Evolutionary conservation across 2,329 filamentous ascomycete species (phyloP).

Genomic region (Diaporthe ilicicola): DNA sequence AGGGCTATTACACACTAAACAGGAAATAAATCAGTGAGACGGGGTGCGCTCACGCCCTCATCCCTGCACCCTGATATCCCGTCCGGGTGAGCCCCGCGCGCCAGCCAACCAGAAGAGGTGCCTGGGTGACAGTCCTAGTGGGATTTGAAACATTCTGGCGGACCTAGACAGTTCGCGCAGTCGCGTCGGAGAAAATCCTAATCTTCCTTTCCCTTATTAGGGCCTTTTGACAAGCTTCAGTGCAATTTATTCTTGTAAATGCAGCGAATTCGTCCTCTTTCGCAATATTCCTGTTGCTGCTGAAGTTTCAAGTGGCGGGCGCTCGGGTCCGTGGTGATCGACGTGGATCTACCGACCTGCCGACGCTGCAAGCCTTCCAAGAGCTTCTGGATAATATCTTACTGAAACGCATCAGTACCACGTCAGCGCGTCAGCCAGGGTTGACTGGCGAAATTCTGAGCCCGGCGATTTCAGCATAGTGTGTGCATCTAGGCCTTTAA

Average conservation of each 20-base stretch:
- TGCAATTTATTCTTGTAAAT: not conserved
- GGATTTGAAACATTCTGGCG: not conserved
- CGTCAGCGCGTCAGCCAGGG: not conserved
- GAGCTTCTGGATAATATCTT: not conserved
- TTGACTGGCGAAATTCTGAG: not conserved
- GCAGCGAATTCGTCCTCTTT: not conserved
- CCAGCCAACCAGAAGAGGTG: conserved; percentile 6
- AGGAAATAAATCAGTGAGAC: not conserved
- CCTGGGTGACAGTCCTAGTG: not conserved
- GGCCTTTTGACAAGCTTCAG: not conserved
- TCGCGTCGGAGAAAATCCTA: conserved; percentile 19
- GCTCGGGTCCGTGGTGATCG: not conserved
- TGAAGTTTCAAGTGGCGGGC: not conserved
- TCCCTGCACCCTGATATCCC: not conserved
- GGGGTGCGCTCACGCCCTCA: not conserved
- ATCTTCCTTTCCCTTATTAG: conserved; percentile 3
- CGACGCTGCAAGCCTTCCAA: not conserved
- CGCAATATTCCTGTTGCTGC: not conserved
- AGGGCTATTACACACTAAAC: not conserved
- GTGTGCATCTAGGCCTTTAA: not conserved
- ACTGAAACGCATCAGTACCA: not conserved
- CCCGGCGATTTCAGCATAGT: not conserved
- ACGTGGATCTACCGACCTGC: not conserved
- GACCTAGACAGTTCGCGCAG: not conserved
- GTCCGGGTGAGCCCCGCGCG: not conserved